phyloP scores from a whole-genome alignment of 2,329 filamentous ascomycete genomes.

The Epicoccum sorghinum region DNA sequence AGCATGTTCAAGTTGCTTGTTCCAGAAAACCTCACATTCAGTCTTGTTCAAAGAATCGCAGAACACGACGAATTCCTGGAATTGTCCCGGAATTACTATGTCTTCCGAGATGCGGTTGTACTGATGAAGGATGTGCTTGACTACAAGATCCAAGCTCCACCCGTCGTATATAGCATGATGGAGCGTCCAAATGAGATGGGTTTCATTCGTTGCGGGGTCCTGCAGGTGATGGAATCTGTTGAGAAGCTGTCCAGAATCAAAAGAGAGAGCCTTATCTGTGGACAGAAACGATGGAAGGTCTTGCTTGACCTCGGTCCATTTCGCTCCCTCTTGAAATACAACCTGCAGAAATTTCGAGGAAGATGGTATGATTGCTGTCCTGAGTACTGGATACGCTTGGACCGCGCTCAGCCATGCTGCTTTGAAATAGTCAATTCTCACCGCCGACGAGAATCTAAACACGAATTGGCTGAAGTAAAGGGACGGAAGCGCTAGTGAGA shows the following conservation, averaged over 20 bases:
- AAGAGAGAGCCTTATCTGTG: background rate
- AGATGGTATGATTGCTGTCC: conserved; percentile 6
- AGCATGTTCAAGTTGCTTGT: background rate
- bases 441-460: background rate
- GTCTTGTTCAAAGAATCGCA: background rate
- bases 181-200: conserved; percentile 1
- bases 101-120: no score
- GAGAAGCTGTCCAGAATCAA: conserved; percentile 1
- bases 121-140: no score
- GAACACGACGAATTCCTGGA: no score
- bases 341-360: conserved; percentile 1
- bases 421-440: background rate
- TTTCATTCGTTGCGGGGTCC: background rate
- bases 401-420: background rate
- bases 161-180: conserved; percentile 5
- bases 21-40: background rate
- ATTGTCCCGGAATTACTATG: no score
- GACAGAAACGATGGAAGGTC: conserved; percentile 1
- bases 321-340: background rate
- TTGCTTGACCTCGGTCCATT: background rate
- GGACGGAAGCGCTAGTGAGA: background rate
- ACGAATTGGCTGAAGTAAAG: background rate
- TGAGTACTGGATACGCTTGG: background rate
- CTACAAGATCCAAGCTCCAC: background rate
- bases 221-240: background rate